Percentiles rank a stretch among this genome's conserved stretches.
phyloP scores from a whole-genome alignment of 2,329 filamentous ascomycete species.

The Trichoderma breve region DNA sequence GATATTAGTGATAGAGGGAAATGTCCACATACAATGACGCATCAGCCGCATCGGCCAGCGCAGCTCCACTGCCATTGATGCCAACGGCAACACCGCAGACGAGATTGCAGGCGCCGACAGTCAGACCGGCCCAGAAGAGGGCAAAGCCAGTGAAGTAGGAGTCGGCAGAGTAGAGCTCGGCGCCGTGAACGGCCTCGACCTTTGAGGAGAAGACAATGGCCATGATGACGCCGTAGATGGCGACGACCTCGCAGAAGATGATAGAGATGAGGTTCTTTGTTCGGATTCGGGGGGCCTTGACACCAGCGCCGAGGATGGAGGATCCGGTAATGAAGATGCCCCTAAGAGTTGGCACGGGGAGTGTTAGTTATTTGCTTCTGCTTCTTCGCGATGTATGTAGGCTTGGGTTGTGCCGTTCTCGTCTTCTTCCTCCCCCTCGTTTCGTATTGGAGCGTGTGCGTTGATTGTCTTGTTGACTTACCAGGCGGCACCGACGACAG shows the following conservation, averaged over 20 bases:
- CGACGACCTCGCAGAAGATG: conserved; percentile 99
- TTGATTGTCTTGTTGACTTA: conserved; percentile 58
- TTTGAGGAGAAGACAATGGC: conserved; percentile 96
- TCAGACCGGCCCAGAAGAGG: conserved; percentile 92
- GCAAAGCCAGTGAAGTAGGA: conserved; percentile 95
- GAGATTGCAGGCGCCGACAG: conserved; percentile 92
- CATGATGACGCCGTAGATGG: conserved; percentile 99
- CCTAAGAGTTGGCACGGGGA: conserved; percentile 51
- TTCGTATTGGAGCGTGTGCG: background rate
- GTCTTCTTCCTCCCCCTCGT: background rate
- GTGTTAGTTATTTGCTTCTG: background rate
- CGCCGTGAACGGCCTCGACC: conserved; percentile 63
- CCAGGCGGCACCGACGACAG: conserved; percentile 97
- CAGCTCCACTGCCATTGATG: conserved; percentile 96
- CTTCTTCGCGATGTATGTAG: background rate
- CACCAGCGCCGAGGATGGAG: conserved; percentile 94
- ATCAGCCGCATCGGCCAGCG: conserved; percentile 92
- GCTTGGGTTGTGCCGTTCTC: background rate
- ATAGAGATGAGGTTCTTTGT: conserved; percentile 99
- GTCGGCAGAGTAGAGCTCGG: conserved; percentile 67
- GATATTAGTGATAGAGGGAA: background rate
- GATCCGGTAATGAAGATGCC: conserved; percentile 98
- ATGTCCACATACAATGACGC: conserved; percentile 68
- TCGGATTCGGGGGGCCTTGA: conserved; percentile 93
- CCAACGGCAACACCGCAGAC: conserved; percentile 95